Conservation (phyloP, 2,329 filamentous ascomycete genomes). For the Aspergillus pseudoglaucus region DNA sequence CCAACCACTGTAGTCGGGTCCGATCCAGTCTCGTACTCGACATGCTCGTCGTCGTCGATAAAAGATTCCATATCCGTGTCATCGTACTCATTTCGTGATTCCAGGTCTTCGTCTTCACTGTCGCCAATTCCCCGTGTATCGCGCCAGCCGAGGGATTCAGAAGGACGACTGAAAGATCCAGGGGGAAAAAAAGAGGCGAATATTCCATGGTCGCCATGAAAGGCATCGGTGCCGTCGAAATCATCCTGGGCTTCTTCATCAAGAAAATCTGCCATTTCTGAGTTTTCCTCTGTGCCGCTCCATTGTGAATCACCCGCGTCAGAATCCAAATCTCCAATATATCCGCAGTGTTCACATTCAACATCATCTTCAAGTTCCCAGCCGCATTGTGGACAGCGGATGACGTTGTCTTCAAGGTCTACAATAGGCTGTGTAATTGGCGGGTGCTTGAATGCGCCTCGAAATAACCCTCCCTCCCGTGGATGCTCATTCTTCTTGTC, state of each 20-base stretch:
- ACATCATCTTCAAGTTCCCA: slow-evolving; percentile 58
- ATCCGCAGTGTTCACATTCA: slow-evolving; percentile 51
- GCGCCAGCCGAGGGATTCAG: neutral
- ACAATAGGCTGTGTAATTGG: slow-evolving; percentile 38
- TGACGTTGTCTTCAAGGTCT: slow-evolving; percentile 55
- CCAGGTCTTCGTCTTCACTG: slow-evolving; percentile 12
- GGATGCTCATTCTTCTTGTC: slow-evolving; percentile 51
- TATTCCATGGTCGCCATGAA: slow-evolving; percentile 10
- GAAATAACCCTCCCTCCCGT: slow-evolving; percentile 54
- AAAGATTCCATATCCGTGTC: slow-evolving; percentile 30
- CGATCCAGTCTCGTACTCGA: slow-evolving; percentile 20
- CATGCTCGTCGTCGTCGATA: slow-evolving; percentile 26
- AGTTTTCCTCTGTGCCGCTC: slow-evolving; percentile 39
- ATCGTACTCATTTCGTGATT: slow-evolving; percentile 22
- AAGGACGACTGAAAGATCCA: neutral
- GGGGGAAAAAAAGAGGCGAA: neutral
- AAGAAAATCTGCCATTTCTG: slow-evolving; percentile 40
- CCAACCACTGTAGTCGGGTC: slow-evolving; percentile 30
- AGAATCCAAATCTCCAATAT: slow-evolving; percentile 41
- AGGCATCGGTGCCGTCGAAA: slow-evolving; percentile 24
- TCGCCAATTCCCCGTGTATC: neutral
- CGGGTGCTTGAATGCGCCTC: slow-evolving; percentile 48
- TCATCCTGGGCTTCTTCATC: slow-evolving; percentile 23
- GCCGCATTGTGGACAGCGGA: slow-evolving; percentile 56
- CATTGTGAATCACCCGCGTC: slow-evolving; percentile 31